Evolutionary conservation across 805 yeast species (phyloP).

Genomic region (Komagataella mondaviorum): DNA sequence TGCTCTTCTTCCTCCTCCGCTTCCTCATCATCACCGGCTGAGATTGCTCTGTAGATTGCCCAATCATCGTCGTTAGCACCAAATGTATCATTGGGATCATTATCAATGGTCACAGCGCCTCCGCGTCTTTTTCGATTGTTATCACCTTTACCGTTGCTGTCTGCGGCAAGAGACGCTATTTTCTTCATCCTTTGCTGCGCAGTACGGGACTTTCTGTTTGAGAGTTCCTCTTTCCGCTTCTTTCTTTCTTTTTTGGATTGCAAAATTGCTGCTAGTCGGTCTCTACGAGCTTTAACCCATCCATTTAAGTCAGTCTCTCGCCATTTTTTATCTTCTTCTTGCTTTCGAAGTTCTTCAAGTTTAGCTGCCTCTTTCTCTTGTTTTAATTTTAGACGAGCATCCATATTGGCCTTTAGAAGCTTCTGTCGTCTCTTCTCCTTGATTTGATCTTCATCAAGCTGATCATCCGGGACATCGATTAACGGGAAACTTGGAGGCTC

Average conservation of each 20-base stretch:
- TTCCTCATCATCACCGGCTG: constrained; percentile 66
- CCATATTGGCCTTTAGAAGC: constrained; percentile 73
- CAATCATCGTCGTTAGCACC: constrained; percentile 96
- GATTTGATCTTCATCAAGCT: constrained; percentile 64
- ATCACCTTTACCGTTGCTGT: constrained; percentile 30
- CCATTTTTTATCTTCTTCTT: constrained; percentile 61
- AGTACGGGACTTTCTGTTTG: constrained; percentile 81
- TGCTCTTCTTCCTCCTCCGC: constrained; percentile 63
- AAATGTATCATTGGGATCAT: constrained; percentile 86
- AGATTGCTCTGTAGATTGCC: constrained; percentile 79
- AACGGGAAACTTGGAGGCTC: constrained; percentile 56
- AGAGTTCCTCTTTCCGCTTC: constrained; percentile 62
- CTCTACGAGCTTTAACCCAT: constrained; percentile 69
- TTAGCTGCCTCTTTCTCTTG: constrained; percentile 63
- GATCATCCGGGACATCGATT: constrained; percentile 73
- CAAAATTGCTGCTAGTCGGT: constrained; percentile 44
- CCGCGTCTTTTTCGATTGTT: constrained; percentile 33
- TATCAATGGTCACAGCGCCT: constrained; percentile 59
- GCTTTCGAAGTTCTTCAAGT: constrained; percentile 44
- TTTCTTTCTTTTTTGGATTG: constrained; percentile 50
- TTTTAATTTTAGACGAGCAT: constrained; percentile 74
- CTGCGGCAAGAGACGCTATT: constrained; percentile 70
- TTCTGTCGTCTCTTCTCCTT: constrained; percentile 81
- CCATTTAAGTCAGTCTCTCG: constrained; percentile 57
- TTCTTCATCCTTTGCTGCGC: constrained; percentile 89